Evolutionary conservation across 495 filamentous ascomycete species (phyloP).

Genomic region (Lasiosphaeriaceae sp.): DNA sequence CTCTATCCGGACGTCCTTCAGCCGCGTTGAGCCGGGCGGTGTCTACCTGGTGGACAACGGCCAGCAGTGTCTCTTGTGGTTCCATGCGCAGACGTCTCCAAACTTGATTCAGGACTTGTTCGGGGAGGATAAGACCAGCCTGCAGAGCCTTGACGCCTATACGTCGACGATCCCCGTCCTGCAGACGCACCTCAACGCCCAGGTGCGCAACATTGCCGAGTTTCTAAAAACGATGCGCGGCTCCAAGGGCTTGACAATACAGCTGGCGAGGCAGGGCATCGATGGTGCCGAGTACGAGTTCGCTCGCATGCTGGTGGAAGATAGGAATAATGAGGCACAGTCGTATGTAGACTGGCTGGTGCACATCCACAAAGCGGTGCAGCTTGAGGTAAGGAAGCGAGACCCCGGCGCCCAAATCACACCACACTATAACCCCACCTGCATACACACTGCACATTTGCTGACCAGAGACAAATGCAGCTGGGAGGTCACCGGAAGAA

Average conservation of each 20-base stretch:
- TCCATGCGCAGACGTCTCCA: constrained; percentile 70
- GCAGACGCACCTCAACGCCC: constrained; percentile 89
- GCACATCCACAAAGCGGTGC: constrained; percentile 86
- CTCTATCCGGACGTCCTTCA: constrained; percentile 79
- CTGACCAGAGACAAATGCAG: constrained; percentile 23
- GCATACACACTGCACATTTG: neutral
- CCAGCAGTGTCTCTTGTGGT: constrained; percentile 84
- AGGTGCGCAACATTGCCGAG: constrained; percentile 89
- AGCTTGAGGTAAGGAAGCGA: constrained; percentile 68
- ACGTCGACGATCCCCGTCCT: constrained; percentile 71
- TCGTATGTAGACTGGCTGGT: constrained; percentile 99
- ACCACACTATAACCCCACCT: too few species aligned
- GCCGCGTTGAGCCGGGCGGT: constrained; percentile 87
- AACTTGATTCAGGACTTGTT: constrained; percentile 91
- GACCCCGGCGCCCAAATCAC: too few species aligned
- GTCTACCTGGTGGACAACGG: constrained; percentile 98
- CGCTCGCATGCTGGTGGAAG: constrained; percentile 83
- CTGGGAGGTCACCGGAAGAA: constrained; percentile 73
- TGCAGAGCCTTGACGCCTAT: constrained; percentile 75
- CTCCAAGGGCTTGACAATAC: constrained; percentile 81
- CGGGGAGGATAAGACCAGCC: constrained; percentile 66
- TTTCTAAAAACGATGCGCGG: constrained; percentile 79
- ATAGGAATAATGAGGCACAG: constrained; percentile 95
- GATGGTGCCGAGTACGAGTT: constrained; percentile 98
- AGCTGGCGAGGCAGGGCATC: constrained; percentile 87